Evolutionary conservation across 2,329 filamentous ascomycete genomes (phyloP).

Genomic region (Colletotrichum tamarilloi): DNA sequence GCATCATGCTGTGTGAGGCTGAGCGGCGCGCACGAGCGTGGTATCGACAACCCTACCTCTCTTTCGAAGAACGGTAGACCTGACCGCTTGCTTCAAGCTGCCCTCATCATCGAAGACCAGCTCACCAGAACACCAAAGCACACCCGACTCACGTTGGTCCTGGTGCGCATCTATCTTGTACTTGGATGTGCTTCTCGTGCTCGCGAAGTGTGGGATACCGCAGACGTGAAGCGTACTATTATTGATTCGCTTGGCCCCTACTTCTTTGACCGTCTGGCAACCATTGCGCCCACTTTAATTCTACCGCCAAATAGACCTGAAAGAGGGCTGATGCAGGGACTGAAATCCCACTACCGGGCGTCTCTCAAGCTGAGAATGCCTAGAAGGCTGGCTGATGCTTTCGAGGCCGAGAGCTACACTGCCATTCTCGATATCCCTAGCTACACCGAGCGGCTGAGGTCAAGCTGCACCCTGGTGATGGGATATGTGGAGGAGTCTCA

Average conservation of each 20-base stretch:
- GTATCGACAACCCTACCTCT: background rate
- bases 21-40: conserved; percentile 27
- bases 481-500: conserved; percentile 63
- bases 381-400: conserved; percentile 55
- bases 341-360: conserved; percentile 57
- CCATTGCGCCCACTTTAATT: conserved; percentile 58
- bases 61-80: conserved; percentile 4
- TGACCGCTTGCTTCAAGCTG: conserved; percentile 58
- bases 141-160: conserved; percentile 58
- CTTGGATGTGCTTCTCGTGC: conserved; percentile 62
- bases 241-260: conserved; percentile 66
- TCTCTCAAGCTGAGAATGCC: conserved; percentile 60
- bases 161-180: conserved; percentile 63
- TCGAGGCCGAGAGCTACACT: conserved; percentile 61
- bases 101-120: conserved; percentile 62
- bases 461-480: conserved; percentile 64
- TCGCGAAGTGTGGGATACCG: conserved; percentile 59
- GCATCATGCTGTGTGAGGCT: conserved; percentile 48
- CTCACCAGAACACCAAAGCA: conserved; percentile 57
- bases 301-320: conserved; percentile 34
- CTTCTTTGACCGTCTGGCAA: conserved; percentile 66
- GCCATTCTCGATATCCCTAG: conserved; percentile 60
- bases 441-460: conserved; percentile 56
- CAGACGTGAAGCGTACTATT: conserved; percentile 67
- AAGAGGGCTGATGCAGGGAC: conserved; percentile 51